Evolutionary conservation across 2,329 filamentous ascomycete genomes (phyloP), one percentile per base, ranked within the genome.

Genomic region (Aspergillus pseudotamarii): DNA sequence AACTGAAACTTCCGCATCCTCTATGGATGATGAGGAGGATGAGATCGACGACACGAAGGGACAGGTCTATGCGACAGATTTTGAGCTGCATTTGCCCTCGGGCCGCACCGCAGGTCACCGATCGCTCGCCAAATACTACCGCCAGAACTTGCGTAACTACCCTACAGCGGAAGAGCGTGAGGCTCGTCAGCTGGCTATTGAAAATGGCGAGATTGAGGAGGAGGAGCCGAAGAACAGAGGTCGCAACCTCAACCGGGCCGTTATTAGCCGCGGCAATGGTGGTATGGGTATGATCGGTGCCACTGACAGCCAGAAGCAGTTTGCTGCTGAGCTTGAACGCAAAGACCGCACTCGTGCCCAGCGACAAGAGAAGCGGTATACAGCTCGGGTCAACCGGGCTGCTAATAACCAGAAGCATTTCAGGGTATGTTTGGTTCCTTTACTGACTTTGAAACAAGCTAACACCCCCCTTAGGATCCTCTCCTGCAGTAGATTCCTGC

Each of bases 101-200:
- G 95, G 95, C 59, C 90, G 91, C 65, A 91, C 91, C 9, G 93
- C 96, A 43, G 95, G 95, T 45, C 95, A 99, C 77, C 88, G 95
- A 55, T 95, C 92, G 9, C 81, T 97, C 59, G 90, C 91, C 74
- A 89, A 87, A 69, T 98, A 98, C 80, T 99, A 89, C 82, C 89
- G 92, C 64, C 95, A 99, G 81, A 98, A 98, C 79, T 84, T 99
- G 50, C 89, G 91, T 78, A 91, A 88, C 77, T 90, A 97, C 76
- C 93, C 93, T 2, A 89, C 91, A 2, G 81, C 89, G 0, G 90
- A 91, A 63, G 93, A 97, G 79, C 89, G 91, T 59, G 84, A 87
- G 62, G 85, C 89, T 69, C 88, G 88, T 58, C 78, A 81, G 70
- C 83, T 89, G 63, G 85, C 88, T 6, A 86, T 92, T 62, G 80